Evolutionary conservation across 179 eudicot species (phyloP).

Genomic region (Pouteria campechiana): DNA sequence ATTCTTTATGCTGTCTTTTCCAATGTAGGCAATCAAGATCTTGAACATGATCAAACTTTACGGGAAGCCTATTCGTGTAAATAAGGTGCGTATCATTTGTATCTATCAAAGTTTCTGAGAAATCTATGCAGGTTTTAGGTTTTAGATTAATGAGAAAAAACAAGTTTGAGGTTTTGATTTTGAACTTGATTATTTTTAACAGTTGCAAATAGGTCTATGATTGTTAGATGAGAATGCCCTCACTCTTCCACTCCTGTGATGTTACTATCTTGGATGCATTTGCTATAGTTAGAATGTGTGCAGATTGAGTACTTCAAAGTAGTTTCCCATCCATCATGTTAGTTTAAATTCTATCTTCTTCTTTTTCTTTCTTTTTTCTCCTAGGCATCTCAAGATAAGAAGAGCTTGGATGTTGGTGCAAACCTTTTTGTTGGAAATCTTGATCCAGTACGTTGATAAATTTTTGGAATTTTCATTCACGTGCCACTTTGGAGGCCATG

Average conservation of each 20-base stretch:
- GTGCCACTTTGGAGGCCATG: not conserved
- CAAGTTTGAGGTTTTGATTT: too few species aligned
- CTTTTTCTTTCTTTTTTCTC: slow-evolving; percentile 5
- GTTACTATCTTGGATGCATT: too few species aligned
- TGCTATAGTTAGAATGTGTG: too few species aligned
- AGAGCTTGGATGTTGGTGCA: slow-evolving; percentile 97
- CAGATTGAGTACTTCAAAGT: too few species aligned
- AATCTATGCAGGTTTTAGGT: not conserved
- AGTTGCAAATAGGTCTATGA: too few species aligned
- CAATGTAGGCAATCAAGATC: slow-evolving; percentile 76
- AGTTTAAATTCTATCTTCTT: not conserved
- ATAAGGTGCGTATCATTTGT: slow-evolving; percentile 36
- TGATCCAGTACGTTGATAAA: slow-evolving; percentile 63
- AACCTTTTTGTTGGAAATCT: slow-evolving; percentile 95
- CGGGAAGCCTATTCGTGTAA: slow-evolving; percentile 78
- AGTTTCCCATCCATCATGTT: too few species aligned
- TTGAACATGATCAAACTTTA: slow-evolving; percentile 82
- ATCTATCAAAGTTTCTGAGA: not conserved
- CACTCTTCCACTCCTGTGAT: too few species aligned
- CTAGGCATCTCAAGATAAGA: slow-evolving; percentile 97
- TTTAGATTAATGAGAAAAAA: too few species aligned
- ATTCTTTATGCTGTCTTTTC: slow-evolving; percentile 1
- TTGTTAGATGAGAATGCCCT: too few species aligned
- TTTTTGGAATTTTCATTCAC: not conserved
- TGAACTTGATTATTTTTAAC: too few species aligned